Evolutionary conservation across 192 early-diverging fungal genomes (phyloP).

Genomic region (Backusella sp.): DNA sequence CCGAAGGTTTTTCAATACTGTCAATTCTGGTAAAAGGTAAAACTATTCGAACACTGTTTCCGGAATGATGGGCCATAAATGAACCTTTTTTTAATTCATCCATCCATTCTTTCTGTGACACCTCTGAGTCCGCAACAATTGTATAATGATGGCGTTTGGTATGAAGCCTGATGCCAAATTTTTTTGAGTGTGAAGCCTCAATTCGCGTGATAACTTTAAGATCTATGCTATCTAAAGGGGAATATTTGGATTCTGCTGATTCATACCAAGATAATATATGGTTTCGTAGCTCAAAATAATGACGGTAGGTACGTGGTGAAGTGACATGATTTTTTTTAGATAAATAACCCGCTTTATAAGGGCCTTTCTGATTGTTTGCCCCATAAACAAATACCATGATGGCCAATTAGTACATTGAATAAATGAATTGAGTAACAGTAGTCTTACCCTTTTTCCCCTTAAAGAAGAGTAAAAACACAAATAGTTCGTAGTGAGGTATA

Average conservation of each 20-base stretch:
- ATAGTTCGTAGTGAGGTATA: conserved; percentile 59
- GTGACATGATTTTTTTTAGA: conserved; percentile 41
- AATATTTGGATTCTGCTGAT: conserved; percentile 55
- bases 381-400: neutral
- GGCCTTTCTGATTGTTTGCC: conserved; percentile 36
- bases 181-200: conserved; percentile 33
- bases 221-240: conserved; percentile 54
- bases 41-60: conserved; percentile 57
- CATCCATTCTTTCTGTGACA: conserved; percentile 56
- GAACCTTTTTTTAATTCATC: conserved; percentile 51
- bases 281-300: conserved; percentile 61
- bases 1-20: conserved; percentile 47
- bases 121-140: conserved; percentile 55
- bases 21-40: conserved; percentile 55
- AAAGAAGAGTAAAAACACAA: conserved; percentile 64
- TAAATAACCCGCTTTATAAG: conserved; percentile 53
- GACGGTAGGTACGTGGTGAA: conserved; percentile 41
- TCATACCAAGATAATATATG: conserved; percentile 55
- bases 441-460: conserved; percentile 44
- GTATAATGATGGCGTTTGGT: conserved; percentile 44
- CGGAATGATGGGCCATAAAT: conserved; percentile 54
- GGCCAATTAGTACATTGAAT: neutral
- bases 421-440: neutral
- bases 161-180: conserved; percentile 42
- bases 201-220: conserved; percentile 53